These are phyloP conservation scores for Globisporangium orthogonon DNA, from an alignment of 352 stramenopile species.

Conservation along the genomic window DNA sequence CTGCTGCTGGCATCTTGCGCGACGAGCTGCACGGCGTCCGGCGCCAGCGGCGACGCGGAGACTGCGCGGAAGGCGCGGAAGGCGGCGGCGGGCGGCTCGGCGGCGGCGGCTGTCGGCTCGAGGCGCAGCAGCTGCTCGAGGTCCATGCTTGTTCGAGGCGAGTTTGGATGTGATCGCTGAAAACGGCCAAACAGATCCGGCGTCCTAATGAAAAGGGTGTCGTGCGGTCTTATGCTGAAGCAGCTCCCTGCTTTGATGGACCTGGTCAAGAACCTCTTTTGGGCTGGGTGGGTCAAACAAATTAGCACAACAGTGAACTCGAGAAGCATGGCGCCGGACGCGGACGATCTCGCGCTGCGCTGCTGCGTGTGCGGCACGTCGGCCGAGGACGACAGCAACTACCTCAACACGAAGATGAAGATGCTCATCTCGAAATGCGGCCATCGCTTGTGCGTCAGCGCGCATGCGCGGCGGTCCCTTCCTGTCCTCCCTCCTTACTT, in stretches of 20 bases:
- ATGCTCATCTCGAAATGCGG: conserved; percentile 90
- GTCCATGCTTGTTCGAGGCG: conserved; percentile 5
- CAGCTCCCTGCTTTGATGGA: too few species aligned
- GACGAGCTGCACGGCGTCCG: conserved; percentile 42
- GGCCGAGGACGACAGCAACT: conserved; percentile 81
- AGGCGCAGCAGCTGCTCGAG: conserved; percentile 34
- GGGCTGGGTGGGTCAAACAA: too few species aligned
- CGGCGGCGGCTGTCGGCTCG: conserved; percentile 2
- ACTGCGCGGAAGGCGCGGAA: conserved; percentile 18
- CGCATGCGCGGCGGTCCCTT: background rate
- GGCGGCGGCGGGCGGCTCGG: conserved; percentile 3
- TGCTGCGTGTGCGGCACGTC: conserved; percentile 88
- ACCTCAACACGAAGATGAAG: conserved; percentile 90
- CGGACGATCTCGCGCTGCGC: conserved; percentile 69
- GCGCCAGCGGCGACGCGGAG: conserved; percentile 34
- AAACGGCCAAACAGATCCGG: too few species aligned
- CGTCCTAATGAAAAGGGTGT: too few species aligned
- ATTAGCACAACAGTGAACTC: too few species aligned
- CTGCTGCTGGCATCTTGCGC: background rate
- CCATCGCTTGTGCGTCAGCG: conserved; percentile 74
- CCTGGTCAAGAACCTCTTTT: too few species aligned
- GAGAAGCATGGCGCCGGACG: conserved; percentile 21
- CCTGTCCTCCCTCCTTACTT: background rate
- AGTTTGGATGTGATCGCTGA: too few species aligned
- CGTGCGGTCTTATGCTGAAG: too few species aligned